These are phyloP conservation scores for Russula virescens DNA, from an alignment of 768 basidiomycete genomes.

Conservation along the genomic window DNA sequence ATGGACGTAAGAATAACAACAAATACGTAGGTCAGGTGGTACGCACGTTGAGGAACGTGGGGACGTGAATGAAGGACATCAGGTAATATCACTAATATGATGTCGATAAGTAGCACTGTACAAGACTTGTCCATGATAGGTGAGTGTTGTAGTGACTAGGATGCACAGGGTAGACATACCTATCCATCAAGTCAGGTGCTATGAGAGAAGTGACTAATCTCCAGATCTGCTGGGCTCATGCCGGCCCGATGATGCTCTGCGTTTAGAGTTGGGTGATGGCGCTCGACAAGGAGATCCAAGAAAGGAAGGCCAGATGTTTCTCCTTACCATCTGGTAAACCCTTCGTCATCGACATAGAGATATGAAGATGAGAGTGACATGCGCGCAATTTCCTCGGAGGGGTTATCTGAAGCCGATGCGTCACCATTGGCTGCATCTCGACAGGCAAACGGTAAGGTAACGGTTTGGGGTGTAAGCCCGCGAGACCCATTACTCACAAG, in stretches of 20 bases:
- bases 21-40: slow-evolving; percentile 26
- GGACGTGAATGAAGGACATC: slow-evolving; percentile 88
- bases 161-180: slow-evolving; percentile 40
- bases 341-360: slow-evolving; percentile 83
- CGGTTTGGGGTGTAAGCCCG: slow-evolving; percentile 41
- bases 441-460: slow-evolving; percentile 38
- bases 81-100: slow-evolving; percentile 94
- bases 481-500: slow-evolving; percentile 41
- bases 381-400: slow-evolving; percentile 53
- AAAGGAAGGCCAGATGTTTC: slow-evolving; percentile 90
- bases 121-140: slow-evolving; percentile 44
- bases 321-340: slow-evolving; percentile 85
- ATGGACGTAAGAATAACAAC: slow-evolving; percentile 12
- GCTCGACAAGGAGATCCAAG: slow-evolving; percentile 75
- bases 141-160: neutral
- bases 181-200: slow-evolving; percentile 89
- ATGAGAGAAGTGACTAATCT: slow-evolving; percentile 81
- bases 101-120: slow-evolving; percentile 83
- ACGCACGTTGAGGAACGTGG: slow-evolving; percentile 71
- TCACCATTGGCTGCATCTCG: slow-evolving; percentile 19
- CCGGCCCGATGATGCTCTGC: slow-evolving; percentile 55
- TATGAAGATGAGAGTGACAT: slow-evolving; percentile 72
- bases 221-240: slow-evolving; percentile 80
- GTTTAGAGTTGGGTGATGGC: slow-evolving; percentile 43
- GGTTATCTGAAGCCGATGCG: slow-evolving; percentile 36